Evolutionary conservation across 2,329 filamentous ascomycete genomes (phyloP).

Genomic region (Trichoderma polysporum): DNA sequence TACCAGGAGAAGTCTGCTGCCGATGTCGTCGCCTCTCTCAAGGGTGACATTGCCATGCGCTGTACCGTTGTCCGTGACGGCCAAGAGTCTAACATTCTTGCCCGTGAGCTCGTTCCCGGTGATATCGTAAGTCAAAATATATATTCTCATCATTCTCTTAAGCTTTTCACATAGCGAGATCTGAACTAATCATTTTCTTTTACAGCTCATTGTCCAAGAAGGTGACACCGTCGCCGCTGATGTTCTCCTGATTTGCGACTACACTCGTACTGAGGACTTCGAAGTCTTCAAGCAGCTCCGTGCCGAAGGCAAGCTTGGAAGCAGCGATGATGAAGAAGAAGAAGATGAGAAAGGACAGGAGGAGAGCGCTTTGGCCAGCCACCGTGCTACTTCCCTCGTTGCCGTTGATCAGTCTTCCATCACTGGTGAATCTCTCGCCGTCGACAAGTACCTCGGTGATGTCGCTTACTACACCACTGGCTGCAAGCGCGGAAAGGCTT

Average conservation of each 20-base stretch:
- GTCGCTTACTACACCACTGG: conserved; percentile 81
- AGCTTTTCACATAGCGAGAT: too few species aligned
- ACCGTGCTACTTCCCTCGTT: conserved; percentile 13
- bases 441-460: conserved; percentile 83
- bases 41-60: conserved; percentile 86
- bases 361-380: conserved; percentile 5
- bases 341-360: conserved; percentile 7
- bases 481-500: conserved; percentile 86
- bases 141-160: not conserved
- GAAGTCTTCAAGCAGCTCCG: conserved; percentile 20
- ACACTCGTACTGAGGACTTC: conserved; percentile 69
- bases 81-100: conserved; percentile 73
- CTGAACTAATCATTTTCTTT: not conserved
- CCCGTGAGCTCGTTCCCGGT: conserved; percentile 80
- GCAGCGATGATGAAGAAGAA: conserved; percentile 9
- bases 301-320: conserved; percentile 16
- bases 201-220: conserved; percentile 61
- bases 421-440: conserved; percentile 87
- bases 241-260: conserved; percentile 79
- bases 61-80: conserved; percentile 82
- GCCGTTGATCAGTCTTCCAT: conserved; percentile 83
- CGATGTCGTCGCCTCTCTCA: conserved; percentile 85
- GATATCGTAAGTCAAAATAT: conserved; percentile 80
- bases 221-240: conserved; percentile 90
- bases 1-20: conserved; percentile 87